Evolutionary conservation across 257 asterid species (phyloP).

Genomic region (Prunella vulgaris): DNA sequence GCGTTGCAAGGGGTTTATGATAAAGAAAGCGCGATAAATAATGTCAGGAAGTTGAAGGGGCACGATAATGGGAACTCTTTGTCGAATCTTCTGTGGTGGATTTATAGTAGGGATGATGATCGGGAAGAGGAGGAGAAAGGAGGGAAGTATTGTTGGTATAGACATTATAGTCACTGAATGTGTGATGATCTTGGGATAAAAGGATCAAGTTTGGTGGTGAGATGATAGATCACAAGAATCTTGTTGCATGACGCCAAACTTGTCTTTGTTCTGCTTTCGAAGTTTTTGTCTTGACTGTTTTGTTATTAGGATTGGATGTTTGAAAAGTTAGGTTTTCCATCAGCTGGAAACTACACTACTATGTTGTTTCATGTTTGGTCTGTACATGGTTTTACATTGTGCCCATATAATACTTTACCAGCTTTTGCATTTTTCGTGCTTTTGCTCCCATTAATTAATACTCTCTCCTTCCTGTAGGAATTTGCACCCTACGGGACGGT

Average conservation of each 20-base stretch:
- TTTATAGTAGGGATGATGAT: constrained; percentile 57
- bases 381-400: not conserved
- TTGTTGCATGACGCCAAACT: not conserved
- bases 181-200: not conserved
- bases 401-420: not conserved
- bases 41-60: constrained; percentile 49
- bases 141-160: constrained; percentile 56
- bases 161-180: constrained; percentile 62
- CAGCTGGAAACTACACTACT: not conserved
- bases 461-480: too few relatives aligned
- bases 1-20: constrained; percentile 79
- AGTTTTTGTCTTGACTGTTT: not conserved
- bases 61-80: constrained; percentile 81
- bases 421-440: not conserved
- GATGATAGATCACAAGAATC: not conserved
- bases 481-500: too few relatives aligned
- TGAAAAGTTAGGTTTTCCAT: constrained; percentile 13
- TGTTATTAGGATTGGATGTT: not conserved
- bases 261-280: not conserved
- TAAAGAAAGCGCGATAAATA: constrained; percentile 42
- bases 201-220: not conserved
- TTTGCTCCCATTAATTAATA: not conserved
- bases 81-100: constrained; percentile 91
- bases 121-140: constrained; percentile 33
- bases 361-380: not conserved